These are phyloP conservation scores for Leptomonas seymouri DNA, from an alignment of 208 protist species.

Conservation along the genomic window DNA sequence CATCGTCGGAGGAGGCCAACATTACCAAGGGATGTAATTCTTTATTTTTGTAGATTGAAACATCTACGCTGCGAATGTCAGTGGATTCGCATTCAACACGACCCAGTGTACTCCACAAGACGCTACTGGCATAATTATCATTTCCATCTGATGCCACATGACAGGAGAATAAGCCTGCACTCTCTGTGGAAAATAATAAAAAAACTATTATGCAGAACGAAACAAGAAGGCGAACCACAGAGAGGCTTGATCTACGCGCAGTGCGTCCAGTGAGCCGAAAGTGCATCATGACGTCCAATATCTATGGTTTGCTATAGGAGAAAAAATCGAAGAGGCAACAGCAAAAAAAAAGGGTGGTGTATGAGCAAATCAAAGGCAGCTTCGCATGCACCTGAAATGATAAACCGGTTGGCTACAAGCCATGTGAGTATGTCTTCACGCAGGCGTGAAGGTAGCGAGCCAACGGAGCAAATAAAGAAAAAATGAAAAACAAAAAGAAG, in stretches of 20 bases:
- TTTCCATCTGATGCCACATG: not conserved
- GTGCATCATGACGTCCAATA: not conserved
- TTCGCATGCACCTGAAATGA: not conserved
- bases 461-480: too few species aligned
- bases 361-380: not conserved
- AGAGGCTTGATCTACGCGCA: not conserved
- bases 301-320: not conserved
- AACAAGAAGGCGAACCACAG: not conserved
- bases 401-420: not conserved
- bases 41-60: not conserved
- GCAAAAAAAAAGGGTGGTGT: conserved; percentile 5
- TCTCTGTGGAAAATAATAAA: not conserved
- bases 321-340: conserved; percentile 7
- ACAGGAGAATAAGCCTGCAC: not conserved
- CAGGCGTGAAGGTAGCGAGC: too few species aligned
- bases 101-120: not conserved
- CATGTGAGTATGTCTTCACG: too few species aligned
- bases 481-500: too few species aligned
- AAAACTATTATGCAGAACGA: not conserved
- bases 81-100: not conserved
- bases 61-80: not conserved
- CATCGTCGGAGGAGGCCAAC: conserved; percentile 2
- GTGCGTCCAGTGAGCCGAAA: not conserved
- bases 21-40: not conserved
- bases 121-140: not conserved